These are phyloP conservation scores for Diutina siamensis DNA, from an alignment of 1,139 yeast genomes.

Conservation along the genomic window DNA sequence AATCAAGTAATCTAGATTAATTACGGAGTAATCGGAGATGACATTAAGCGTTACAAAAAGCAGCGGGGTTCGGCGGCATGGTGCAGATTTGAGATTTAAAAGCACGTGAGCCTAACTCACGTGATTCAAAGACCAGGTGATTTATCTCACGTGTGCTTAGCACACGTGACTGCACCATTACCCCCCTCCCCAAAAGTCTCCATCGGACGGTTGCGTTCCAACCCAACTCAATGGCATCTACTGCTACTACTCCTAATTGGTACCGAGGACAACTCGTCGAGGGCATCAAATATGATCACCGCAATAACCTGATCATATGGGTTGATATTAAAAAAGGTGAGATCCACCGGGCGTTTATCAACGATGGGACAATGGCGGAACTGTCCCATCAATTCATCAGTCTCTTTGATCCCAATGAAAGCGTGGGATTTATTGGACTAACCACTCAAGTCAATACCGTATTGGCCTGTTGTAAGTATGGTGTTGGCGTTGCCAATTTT, in stretches of 20 bases:
- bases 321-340: not conserved
- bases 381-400: not conserved
- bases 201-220: too few relatives aligned
- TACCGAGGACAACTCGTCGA: constrained; percentile 3
- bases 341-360: not conserved
- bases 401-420: not conserved
- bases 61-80: too few relatives aligned
- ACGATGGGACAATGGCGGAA: not conserved
- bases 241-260: not conserved
- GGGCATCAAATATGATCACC: constrained; percentile 2
- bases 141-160: too few relatives aligned
- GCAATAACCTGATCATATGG: not conserved
- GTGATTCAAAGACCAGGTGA: too few relatives aligned
- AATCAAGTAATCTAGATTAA: too few relatives aligned
- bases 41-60: too few relatives aligned
- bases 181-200: too few relatives aligned
- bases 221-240: not conserved
- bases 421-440: not conserved
- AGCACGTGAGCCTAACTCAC: too few relatives aligned
- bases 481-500: constrained; percentile 43
- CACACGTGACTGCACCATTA: too few relatives aligned
- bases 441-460: constrained; percentile 10
- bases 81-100: too few relatives aligned
- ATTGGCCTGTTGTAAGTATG: constrained; percentile 44
- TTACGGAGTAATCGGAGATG: too few relatives aligned